phyloP scores from a whole-genome alignment of 2,329 filamentous ascomycete genomes.

The Ambrosiella xylebori region DNA sequence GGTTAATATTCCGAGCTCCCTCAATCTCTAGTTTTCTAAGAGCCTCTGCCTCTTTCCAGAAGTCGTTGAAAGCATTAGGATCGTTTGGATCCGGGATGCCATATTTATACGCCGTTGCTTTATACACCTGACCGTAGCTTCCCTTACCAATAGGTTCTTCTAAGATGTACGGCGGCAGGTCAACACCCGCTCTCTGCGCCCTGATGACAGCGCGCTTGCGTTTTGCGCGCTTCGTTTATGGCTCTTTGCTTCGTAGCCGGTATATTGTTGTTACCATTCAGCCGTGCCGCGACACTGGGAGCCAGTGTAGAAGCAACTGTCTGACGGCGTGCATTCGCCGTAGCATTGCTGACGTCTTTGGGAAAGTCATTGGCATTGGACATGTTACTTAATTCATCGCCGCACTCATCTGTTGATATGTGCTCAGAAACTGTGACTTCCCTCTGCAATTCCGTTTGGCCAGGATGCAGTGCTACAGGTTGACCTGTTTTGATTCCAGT shows the following conservation, averaged over 20 bases:
- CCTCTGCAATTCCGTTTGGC: not conserved
- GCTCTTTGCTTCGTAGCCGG: slow-evolving; percentile 39
- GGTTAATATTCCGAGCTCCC: slow-evolving; percentile 63
- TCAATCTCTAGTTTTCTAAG: slow-evolving; percentile 57
- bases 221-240: slow-evolving; percentile 51
- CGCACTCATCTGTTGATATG: not conserved
- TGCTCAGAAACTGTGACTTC: not conserved
- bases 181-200: slow-evolving; percentile 40
- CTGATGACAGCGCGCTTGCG: slow-evolving; percentile 49
- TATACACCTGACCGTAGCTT: slow-evolving; percentile 58
- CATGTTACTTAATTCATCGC: not conserved
- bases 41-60: slow-evolving; percentile 50
- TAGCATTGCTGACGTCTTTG: not conserved
- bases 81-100: slow-evolving; percentile 18
- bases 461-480: not conserved
- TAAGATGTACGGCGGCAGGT: slow-evolving; percentile 49
- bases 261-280: slow-evolving; percentile 12
- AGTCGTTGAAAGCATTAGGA: slow-evolving; percentile 50
- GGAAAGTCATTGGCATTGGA: not conserved
- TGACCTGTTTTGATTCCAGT: not conserved
- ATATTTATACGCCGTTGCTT: slow-evolving; percentile 26
- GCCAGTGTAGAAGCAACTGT: not conserved
- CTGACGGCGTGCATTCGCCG: not conserved
- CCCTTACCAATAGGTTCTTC: slow-evolving; percentile 60
- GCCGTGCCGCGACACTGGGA: not conserved